Conservation (phyloP, 345 rosid species). For the Citrus medica region DNA sequence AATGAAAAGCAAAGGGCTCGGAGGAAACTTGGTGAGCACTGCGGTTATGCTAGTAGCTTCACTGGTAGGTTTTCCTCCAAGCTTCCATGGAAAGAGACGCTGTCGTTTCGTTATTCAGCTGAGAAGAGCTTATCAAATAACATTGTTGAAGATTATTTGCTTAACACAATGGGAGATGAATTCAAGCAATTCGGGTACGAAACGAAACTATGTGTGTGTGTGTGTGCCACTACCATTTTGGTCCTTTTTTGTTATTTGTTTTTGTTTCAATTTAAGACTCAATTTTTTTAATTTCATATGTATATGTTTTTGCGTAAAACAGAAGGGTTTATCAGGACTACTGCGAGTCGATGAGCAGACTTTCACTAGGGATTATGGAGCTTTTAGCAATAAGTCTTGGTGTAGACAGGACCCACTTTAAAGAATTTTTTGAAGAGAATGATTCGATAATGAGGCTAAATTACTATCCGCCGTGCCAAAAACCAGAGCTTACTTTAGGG, state of each 20-base stretch:
- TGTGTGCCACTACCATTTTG: neutral
- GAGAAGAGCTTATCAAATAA: conserved; percentile 31
- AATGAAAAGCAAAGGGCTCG: conserved; percentile 66
- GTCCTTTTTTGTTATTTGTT: neutral
- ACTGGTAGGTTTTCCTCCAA: conserved; percentile 87
- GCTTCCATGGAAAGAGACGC: conserved; percentile 98
- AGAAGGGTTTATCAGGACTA: conserved; percentile 81
- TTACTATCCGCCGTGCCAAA: conserved; percentile 93
- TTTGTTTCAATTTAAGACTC: neutral
- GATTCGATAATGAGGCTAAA: conserved; percentile 98
- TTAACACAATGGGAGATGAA: conserved; percentile 58
- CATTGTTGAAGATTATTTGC: conserved; percentile 55
- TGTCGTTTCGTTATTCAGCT: conserved; percentile 65
- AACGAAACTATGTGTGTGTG: neutral
- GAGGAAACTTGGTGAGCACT: conserved; percentile 76
- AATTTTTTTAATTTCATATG: neutral
- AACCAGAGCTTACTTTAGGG: conserved; percentile 89
- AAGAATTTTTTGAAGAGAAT: conserved; percentile 69
- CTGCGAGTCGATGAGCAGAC: conserved; percentile 77
- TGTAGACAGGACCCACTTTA: conserved; percentile 47
- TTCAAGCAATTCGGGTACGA: conserved; percentile 66
- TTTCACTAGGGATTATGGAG: conserved; percentile 92
- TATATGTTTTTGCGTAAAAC: neutral
- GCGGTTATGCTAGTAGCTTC: conserved; percentile 97
- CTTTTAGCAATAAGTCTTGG: conserved; percentile 78